phyloP scores from a whole-genome alignment of 352 stramenopile species.

The Thraustochytrium aureum region DNA sequence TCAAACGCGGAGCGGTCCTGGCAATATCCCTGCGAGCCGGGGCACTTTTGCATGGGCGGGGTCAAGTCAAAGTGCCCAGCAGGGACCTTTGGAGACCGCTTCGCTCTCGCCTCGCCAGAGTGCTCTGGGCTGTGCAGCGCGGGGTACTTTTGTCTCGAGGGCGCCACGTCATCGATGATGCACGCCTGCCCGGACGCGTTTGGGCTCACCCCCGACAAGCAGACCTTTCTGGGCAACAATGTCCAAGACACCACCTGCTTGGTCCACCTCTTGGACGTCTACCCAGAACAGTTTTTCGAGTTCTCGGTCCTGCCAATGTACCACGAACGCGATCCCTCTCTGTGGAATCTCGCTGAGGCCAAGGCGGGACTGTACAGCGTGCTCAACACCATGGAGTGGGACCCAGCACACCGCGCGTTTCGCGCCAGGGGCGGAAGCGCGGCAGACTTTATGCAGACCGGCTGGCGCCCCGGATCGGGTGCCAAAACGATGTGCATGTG shows the following conservation, averaged over 20 bases:
- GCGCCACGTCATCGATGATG: constrained; percentile 56
- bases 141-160: constrained; percentile 68
- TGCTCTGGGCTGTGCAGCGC: constrained; percentile 65
- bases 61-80: constrained; percentile 61
- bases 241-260: constrained; percentile 18
- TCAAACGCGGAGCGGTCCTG: constrained; percentile 65
- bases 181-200: constrained; percentile 5
- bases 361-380: neutral
- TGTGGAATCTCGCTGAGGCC: constrained; percentile 25
- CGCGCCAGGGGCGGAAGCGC: neutral
- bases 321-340: constrained; percentile 7
- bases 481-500: constrained; percentile 41
- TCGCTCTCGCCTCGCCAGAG: constrained; percentile 52
- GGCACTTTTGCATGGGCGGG: constrained; percentile 65
- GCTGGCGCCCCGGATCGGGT: constrained; percentile 9
- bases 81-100: constrained; percentile 62
- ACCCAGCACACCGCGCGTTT: constrained; percentile 5
- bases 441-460: constrained; percentile 1
- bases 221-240: constrained; percentile 46
- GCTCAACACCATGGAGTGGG: constrained; percentile 14
- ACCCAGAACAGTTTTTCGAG: constrained; percentile 51
- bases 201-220: constrained; percentile 10
- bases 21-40: constrained; percentile 63
- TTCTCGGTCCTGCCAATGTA: constrained; percentile 19
- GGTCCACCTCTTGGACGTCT: constrained; percentile 48